Base-by-base conservation (phyloP, 2,329 filamentous ascomycete species). In the Bipolaris cookei region DNA sequence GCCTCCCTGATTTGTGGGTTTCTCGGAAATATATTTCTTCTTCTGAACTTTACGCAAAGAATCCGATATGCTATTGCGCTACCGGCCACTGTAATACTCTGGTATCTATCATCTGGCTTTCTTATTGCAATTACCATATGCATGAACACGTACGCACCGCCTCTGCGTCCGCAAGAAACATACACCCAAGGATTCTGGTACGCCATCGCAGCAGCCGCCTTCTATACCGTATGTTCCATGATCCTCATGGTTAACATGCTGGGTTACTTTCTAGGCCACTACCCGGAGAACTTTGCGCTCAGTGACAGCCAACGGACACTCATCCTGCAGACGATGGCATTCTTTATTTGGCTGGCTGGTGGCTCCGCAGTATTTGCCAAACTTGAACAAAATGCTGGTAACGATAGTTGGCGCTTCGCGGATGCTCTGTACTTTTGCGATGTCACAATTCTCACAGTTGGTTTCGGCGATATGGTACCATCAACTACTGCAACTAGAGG, bases 161-260 rank as follows among this genome's bases (percentile, higher is more conserved):
- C 82, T 30, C 58, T 81, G 67, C 46, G 73, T 48, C 69, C 79
- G 53, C 61, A 83, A 80, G 63, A 86, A 59, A 78, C 78, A 0
- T 88, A 90, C 82, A 92, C 90, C 0, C 90, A 96, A 74, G 91
- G 91, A 0, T 97, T 90, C 70, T 97, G 89, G 83, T 96, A 96
- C 70, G 92, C 87, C 23, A 83, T 96, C 16, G 91, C 91, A 66
- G 88, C 92, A 2, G 90, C 92, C 5, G 79, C 86, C 2, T 83
- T 96, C 18, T 97, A 97, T 77, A 89, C 94, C 54, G 71, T 94
- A 14, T 89, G 90, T 51, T 89, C 90, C 0, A 86, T 89, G 43
- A 82, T 96, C 35, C 87, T 97, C 76, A 84, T 89, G 63, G 76
- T 91, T 53, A 97, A 94, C 20, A 91, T 94, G 78, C 83, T 88